A percentile compares a stretch with the other conserved stretches of the same genome.
Evolutionary conservation across 208 protist genomes (phyloP).

Genomic region (Phytomonas serpens): DNA sequence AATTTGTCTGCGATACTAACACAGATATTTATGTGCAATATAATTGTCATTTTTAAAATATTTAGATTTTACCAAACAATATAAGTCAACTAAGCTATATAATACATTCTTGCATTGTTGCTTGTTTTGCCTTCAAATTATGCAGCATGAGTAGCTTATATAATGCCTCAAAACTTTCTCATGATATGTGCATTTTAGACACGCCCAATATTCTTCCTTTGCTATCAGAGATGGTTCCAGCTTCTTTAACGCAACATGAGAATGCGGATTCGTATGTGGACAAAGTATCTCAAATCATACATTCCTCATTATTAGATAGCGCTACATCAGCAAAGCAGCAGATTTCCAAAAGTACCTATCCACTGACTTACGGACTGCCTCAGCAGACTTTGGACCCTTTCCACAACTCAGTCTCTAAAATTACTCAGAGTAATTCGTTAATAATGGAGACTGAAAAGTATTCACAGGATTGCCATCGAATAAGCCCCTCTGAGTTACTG

Average conservation of each 20-base stretch:
- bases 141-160: conserved; percentile 2
- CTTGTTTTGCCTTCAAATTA: conserved; percentile 4
- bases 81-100: not conserved
- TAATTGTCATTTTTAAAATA: conserved; percentile 6
- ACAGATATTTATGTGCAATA: not conserved
- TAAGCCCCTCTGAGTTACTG: not conserved
- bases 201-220: not conserved
- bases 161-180: not conserved
- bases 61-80: conserved; percentile 3
- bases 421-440: not conserved
- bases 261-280: not conserved
- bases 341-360: not conserved
- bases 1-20: not conserved
- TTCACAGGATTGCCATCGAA: not conserved
- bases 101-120: not conserved
- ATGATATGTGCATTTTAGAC: not conserved
- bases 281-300: not conserved
- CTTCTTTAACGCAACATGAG: not conserved
- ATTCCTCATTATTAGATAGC: not conserved
- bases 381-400: not conserved
- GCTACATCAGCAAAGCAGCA: not conserved
- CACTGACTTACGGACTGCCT: not conserved
- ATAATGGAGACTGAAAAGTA: not conserved
- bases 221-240: not conserved
- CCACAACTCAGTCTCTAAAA: not conserved